phyloP scores from a whole-genome alignment of 257 asterid species.

The Linaria vulgaris region DNA sequence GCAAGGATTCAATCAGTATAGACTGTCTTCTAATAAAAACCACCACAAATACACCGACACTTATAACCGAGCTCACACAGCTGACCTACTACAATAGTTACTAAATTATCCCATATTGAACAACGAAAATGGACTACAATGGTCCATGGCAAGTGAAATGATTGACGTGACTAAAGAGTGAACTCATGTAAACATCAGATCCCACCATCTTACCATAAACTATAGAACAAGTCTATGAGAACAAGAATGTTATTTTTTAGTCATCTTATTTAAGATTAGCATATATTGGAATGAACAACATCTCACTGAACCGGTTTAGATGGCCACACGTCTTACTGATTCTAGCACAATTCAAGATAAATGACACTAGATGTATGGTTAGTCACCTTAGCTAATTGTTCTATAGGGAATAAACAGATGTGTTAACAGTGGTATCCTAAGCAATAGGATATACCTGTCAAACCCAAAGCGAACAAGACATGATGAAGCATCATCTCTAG shows the following conservation, averaged over 20 bases:
- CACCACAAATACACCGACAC: constrained; percentile 4
- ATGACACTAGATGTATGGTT: constrained; percentile 4
- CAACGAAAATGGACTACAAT: constrained; percentile 13
- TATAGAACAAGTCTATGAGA: constrained; percentile 7
- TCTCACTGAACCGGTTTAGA: neutral
- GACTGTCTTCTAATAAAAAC: constrained; percentile 14
- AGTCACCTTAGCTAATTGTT: neutral
- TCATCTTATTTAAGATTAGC: constrained; percentile 2
- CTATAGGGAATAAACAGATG: constrained; percentile 20
- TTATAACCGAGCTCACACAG: neutral
- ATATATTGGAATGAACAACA: neutral
- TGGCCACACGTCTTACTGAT: constrained; percentile 15
- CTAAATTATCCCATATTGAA: neutral
- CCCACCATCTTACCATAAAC: constrained; percentile 18
- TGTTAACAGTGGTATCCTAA: constrained; percentile 10
- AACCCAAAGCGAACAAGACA: constrained; percentile 88
- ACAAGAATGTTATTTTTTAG: neutral
- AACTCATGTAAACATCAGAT: neutral
- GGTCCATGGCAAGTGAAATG: constrained; percentile 15
- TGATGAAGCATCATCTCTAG: constrained; percentile 79
- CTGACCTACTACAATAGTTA: neutral
- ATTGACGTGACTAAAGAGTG: constrained; percentile 4
- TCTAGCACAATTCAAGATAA: constrained; percentile 18
- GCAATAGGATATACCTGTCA: constrained; percentile 62
- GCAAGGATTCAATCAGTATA: constrained; percentile 24